Evolutionary conservation across 2,329 filamentous ascomycete species (phyloP), one percentile per base, ranked within the genome.

Genomic region (Dothistroma septosporum): DNA sequence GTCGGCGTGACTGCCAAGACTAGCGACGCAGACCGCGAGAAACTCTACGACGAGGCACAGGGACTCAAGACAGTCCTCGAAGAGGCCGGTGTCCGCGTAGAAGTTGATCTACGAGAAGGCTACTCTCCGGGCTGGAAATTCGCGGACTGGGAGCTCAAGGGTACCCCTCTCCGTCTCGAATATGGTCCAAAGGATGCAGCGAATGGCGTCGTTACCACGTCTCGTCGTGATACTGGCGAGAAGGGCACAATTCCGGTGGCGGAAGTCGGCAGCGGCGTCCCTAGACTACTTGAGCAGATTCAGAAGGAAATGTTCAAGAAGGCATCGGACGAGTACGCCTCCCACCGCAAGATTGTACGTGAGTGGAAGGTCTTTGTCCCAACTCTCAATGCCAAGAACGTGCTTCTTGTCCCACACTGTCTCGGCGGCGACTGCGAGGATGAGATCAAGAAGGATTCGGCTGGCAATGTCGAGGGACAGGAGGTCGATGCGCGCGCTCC

Each of bases 101-200:
- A 95, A 66, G 85, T 87, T 55, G 94, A 99, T 74, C 84, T 86
- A 74, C 88, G 95, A 61, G 93, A 97, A 55, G 90, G 89, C 67
- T 96, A 97, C 76, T 86, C 92, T 62, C 92, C 94, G 44, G 92
- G 91, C 66, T 97, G 90, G 87, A 99, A 99, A 78, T 99, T 99
- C 82, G 96, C 95, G 78, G 92, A 99, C 78, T 97, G 92, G 91
- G 95, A 99, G 77, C 83, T 97, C 70, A 95, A 93, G 79, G 94
- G 95, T 74, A 89, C 97, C 47, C 94, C 95, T 52, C 85, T 99
- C 41, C 89, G 94, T 61, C 83, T 99, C 61, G 94, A 99, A 77
- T 96, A 96, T 73, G 95, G 95, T 6, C 93, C 94, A 71, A 96
- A 96, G 78, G 94, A 97, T 74, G 88, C 89, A 12, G 91, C 90